phyloP scores from a whole-genome alignment of 1,284 basidiomycete species.

The Ustilago lituana region DNA sequence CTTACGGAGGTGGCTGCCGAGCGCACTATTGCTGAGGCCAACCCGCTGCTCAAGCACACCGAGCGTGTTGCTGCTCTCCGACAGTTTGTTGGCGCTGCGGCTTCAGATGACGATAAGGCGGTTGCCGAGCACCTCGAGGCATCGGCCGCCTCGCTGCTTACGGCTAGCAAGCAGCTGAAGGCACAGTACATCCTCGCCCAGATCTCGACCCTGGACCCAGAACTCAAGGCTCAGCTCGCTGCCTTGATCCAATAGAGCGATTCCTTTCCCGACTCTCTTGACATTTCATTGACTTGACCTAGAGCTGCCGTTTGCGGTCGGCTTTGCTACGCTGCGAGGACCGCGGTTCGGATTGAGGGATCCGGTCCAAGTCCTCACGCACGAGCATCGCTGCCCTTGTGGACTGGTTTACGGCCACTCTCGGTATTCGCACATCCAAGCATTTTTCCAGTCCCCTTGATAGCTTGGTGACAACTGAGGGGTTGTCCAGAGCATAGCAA shows the following conservation, averaged over 20 bases:
- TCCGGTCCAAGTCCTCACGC: too few species aligned
- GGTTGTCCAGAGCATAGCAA: too few species aligned
- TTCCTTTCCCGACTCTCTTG: background rate
- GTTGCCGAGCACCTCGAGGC: conserved; percentile 61
- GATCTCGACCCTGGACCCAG: conserved; percentile 60
- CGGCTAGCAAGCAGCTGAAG: conserved; percentile 52
- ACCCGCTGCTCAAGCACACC: conserved; percentile 61
- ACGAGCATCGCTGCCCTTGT: too few species aligned
- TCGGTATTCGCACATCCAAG: too few species aligned
- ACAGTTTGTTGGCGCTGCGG: conserved; percentile 50
- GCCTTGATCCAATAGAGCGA: conserved; percentile 32
- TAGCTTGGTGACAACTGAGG: conserved; percentile 26
- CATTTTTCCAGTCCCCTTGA: too few species aligned
- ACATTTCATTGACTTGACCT: background rate
- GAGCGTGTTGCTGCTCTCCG: conserved; percentile 56
- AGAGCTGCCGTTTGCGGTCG: too few species aligned
- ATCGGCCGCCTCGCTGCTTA: conserved; percentile 44
- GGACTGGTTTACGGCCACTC: too few species aligned
- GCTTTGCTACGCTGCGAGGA: too few species aligned
- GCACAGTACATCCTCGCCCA: conserved; percentile 56
- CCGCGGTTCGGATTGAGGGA: conserved; percentile 44
- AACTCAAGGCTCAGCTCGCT: conserved; percentile 43
- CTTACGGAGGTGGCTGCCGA: conserved; percentile 64
- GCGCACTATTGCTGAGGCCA: conserved; percentile 57
- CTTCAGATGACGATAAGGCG: conserved; percentile 55